These are phyloP conservation scores for Ormosia emarginata DNA, from an alignment of 306 rosid genomes.

Conservation along the genomic window DNA sequence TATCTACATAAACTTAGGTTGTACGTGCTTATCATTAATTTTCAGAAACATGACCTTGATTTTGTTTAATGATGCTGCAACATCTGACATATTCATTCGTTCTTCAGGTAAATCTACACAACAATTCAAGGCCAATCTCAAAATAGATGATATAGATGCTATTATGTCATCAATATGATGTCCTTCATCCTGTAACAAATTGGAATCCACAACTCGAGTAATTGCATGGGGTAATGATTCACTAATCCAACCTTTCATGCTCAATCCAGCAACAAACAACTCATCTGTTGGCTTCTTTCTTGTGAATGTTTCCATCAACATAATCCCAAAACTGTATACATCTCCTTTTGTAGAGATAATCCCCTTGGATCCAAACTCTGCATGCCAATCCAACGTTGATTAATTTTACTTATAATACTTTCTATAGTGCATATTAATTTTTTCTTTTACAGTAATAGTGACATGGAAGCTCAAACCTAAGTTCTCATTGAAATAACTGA, in stretches of 20 bases:
- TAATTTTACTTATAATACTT: not conserved
- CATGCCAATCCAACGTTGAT: not conserved
- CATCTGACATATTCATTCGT: not conserved
- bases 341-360: constrained; percentile 14
- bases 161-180: not conserved
- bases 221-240: not conserved
- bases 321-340: constrained; percentile 12
- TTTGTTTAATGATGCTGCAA: constrained; percentile 4
- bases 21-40: not conserved
- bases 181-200: not conserved
- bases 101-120: constrained; percentile 14
- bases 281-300: constrained; percentile 24
- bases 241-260: not conserved
- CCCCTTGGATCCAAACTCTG: constrained; percentile 16
- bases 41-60: not conserved
- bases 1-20: not conserved
- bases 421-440: not conserved
- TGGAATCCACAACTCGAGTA: not conserved
- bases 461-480: not conserved
- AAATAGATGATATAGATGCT: not conserved
- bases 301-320: constrained; percentile 17
- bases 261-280: constrained; percentile 7
- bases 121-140: not conserved
- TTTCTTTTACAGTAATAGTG: not conserved
- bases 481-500: not conserved